Evolutionary conservation across 768 basidiomycete genomes (phyloP), one percentile per base, ranked within the genome.

Genomic region (Amanita polypyramis): DNA sequence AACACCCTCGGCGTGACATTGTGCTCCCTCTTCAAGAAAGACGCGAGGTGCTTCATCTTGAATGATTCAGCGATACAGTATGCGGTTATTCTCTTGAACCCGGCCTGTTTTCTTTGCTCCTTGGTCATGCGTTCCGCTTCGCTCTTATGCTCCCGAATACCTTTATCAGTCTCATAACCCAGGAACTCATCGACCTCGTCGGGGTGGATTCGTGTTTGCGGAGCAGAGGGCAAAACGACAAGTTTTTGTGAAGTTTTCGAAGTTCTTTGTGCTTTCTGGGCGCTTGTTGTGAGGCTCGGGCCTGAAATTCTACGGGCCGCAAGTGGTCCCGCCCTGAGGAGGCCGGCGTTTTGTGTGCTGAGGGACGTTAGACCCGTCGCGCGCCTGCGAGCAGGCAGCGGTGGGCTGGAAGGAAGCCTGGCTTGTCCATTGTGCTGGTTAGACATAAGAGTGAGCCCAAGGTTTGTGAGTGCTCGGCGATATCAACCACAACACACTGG

Each of bases 171-270:
- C 62, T 83, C 81, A 55, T 80, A 77, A 8, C 77, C 82, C 45
- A 82, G 70, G 2, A 70, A 63, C 15, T 62, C 64, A 14, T 77
- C 76, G 27, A 76, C 76, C 11, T 73, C 70, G 5, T 64, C 63
- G 9, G 68, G 69, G 6, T 82, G 74, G 1, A 89, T 84, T 49
- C 78, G 80, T 0, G 90, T 89, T 62, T 97, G 93, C 1, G 91
- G 89, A 21, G 81, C 91, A 33, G 89, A 89, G 0, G 93, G 93
- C 5, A 97, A 75, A 14, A 89, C 73, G 11, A 97, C 92, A 50
- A 93, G 85, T 58, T 88, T 89, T 56, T 94, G 90, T 0, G 83
- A 85, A 0, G 86, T 92, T 67, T 96, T 97, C 11, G 89, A 90
- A 1, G 89, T 85, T 35, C 94, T 76, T 54, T 85, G 81, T 1